Conservation (phyloP, 1,139 yeast species). For the Pneumocystis wakefieldiae region DNA sequence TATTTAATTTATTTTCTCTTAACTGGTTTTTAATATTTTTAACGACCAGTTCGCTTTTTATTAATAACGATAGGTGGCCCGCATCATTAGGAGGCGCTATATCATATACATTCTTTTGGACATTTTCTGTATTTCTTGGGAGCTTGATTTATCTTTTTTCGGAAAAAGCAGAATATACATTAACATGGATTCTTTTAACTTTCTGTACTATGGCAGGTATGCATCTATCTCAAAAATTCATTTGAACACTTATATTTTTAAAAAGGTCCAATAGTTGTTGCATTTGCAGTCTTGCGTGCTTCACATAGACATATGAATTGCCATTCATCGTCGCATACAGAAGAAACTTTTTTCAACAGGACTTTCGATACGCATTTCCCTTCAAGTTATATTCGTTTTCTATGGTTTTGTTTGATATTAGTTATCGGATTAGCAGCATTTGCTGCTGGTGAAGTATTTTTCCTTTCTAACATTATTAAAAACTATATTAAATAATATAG, state of each 20-base stretch:
- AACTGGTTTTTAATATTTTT: slow-evolving; percentile 8
- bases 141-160: slow-evolving; percentile 6
- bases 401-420: slow-evolving; percentile 11
- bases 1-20: slow-evolving; percentile 12
- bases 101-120: slow-evolving; percentile 12
- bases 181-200: slow-evolving; percentile 13
- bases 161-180: slow-evolving; percentile 6
- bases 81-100: slow-evolving; percentile 8
- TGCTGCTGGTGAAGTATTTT: slow-evolving; percentile 1
- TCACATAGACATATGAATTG: not conserved
- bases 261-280: not conserved
- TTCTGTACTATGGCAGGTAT: slow-evolving; percentile 9
- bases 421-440: slow-evolving; percentile 11
- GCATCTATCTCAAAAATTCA: not conserved
- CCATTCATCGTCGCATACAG: not conserved
- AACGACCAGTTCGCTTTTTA: not conserved
- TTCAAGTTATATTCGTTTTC: slow-evolving; percentile 9
- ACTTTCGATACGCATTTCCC: slow-evolving; percentile 1
- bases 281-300: not conserved
- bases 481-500: slow-evolving; percentile 6
- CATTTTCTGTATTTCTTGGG: slow-evolving; percentile 10
- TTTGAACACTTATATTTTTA: not conserved
- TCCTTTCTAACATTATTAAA: not conserved
- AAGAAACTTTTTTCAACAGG: not conserved
- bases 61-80: slow-evolving; percentile 6